Evolutionary conservation across 306 rosid species (phyloP), one percentile per base, ranked within the genome.

Genomic region (Vigna angularis): DNA sequence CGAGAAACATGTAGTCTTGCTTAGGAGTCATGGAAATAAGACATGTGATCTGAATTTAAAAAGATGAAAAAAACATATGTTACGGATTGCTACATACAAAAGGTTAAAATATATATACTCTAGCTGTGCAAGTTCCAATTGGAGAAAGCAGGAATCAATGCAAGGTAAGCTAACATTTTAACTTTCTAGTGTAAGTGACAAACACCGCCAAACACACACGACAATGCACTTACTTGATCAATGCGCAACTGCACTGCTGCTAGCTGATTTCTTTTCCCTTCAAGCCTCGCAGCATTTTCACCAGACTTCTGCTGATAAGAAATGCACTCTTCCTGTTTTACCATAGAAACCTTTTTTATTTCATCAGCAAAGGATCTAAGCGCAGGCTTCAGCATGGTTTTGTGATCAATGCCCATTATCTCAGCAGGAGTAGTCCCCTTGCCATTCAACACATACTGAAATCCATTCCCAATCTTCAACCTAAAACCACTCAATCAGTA

Each of bases 391-490:
- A 93, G 58, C 4, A 73, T 74, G 65, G 79, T 62, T 78, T 95
- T 95, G 82, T 89, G 77, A 84, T 93, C 91, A 74, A 90, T 67
- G 42, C 99, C 97, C 96, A 91, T 88, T 64, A 95, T 85, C 88
- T 91, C 96, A 65, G 91, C 76, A 26, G 90, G 89, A 9, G 93
- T 87, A 34, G 88, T 86, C 66, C 99, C 98, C 71, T 88, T 81
- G 62, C 93, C 51, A 84, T 95, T 87, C 85, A 95, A 65, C 28
- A 57, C 71, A 84, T 90, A 95, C 66, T 92, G 97, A 90, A 89
- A 74, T 6, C 73, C 87, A 40, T 79, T 84, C 48, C 85, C 90
- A 53, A 91, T 80, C 86, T 95, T 95, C 85, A 93, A 85, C 92
- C 99, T 93, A 81, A 36, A 74, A 85, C 49, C 59, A 85, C 24